Percentiles rank a stretch among this genome's conserved stretches.
Evolutionary conservation across 345 rosid genomes (phyloP).

Genomic region (Tarenaya hassleriana): DNA sequence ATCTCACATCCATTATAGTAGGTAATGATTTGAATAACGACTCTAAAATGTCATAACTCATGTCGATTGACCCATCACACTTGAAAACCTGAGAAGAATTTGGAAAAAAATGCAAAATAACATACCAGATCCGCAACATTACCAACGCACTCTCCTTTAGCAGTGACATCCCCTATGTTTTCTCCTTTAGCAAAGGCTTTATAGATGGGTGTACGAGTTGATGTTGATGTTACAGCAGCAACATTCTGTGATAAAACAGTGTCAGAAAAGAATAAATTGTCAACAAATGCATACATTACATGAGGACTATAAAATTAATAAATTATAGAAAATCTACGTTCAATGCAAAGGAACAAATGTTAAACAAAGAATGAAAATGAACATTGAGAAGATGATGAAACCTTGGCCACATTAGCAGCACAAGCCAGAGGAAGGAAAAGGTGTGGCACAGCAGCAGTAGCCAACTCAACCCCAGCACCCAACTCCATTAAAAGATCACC

Average conservation of each 20-base stretch:
- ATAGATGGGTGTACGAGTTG: constrained; percentile 95
- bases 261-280: constrained; percentile 7
- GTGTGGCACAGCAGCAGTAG: constrained; percentile 85
- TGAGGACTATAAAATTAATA: constrained; percentile 1
- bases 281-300: background rate
- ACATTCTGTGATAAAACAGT: constrained; percentile 54
- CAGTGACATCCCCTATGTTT: constrained; percentile 97
- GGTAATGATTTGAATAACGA: too few relatives aligned
- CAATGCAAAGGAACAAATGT: constrained; percentile 1
- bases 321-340: background rate
- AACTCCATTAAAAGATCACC: constrained; percentile 95
- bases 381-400: constrained; percentile 15
- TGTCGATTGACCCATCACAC: background rate
- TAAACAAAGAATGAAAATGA: background rate
- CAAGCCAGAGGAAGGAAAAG: constrained; percentile 98
- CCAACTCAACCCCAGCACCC: constrained; percentile 97
- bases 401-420: constrained; percentile 97
- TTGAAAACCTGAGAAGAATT: background rate
- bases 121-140: constrained; percentile 95
- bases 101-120: constrained; percentile 8
- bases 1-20: too few relatives aligned
- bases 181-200: constrained; percentile 99
- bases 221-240: constrained; percentile 96
- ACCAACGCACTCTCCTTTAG: constrained; percentile 99
- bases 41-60: background rate